Evolutionary conservation across 192 early-diverging fungal species (phyloP), one percentile per base, ranked within the genome.

Genomic region (Umbelopsis ramanniana): DNA sequence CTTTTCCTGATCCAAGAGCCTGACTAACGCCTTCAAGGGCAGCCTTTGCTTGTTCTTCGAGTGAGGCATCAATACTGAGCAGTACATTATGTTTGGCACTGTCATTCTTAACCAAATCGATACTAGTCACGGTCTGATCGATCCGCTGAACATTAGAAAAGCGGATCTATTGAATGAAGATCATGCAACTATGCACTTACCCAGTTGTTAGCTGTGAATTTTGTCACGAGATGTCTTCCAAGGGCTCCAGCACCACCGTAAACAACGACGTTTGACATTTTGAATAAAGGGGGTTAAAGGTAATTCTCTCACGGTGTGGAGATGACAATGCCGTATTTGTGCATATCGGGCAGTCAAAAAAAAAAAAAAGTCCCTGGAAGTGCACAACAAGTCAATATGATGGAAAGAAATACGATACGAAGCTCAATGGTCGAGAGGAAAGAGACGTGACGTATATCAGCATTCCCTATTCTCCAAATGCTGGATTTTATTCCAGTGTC

Each of bases 171-270:
- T n/a, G n/a, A n/a, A n/a, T n/a, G n/a, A n/a, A 8, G 21, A 21
- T 2, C 3, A 21, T 52, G 17, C 29, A n/a, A 33, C 29, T 40
- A n/a, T 11, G 12, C 12, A 4, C 80, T 78, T 86, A 89, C 90
- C 89, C 90, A 97, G 26, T 90, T 81, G 29, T 90, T 83, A n/a
- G 80, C 72, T 63, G 88, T 85, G 79, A 98, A 95, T 22, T 82
- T 75, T 0, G 84, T 75, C 57, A 97, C 91, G 52, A 94, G 71
- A 24, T 87, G 81, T 35, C 90, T 82, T 38, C 97, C 97, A 33
- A 98, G 90, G n/a, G 89, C 92, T 40, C 97, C 97, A 52, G 86
- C 73, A 71, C 96, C 97, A 57, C 97, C 97, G 81, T 94, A 97
- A 29, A 98, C 90, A 38, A 97, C 83, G 48, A 92, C 89, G 66